Evolutionary conservation across 2,329 filamentous ascomycete genomes (phyloP), one percentile per base, ranked within the genome.

Genomic region (Fusarium penzigii): DNA sequence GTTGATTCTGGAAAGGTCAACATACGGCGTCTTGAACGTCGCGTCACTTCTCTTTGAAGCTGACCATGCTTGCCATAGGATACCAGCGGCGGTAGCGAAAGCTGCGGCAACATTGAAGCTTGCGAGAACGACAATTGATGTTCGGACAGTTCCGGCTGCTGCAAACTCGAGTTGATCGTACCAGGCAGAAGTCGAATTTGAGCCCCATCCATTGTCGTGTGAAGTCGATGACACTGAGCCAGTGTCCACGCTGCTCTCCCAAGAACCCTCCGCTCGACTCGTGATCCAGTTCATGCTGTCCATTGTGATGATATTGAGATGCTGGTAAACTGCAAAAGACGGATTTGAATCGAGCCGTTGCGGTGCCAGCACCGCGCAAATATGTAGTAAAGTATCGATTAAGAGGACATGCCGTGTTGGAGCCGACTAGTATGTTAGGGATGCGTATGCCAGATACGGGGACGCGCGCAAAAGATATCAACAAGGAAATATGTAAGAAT

Each of bases 71-170:
- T 85, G 80, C 66, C 79, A 80, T 39, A 84, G 66, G 47, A 87
- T 85, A 25, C 81, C 81, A 25, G 75, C 58, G 10, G 80, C 79
- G 7, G 82, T 83, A 16, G 76, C 75, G 51, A 83, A 77, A 5
- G 83, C 82, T 16, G 80, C 80, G 47, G 84, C 65, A 17, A 81
- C 75, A 66, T 87, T 87, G 71, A 86, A 85, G 49, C 75, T 70
- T 36, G 83, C 79, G 49, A 87, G 74, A 53, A 86, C 82, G 50
- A 86, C 79, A 41, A 81, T 82, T 20, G 83, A 85, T 16, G 80
- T 84, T 59, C 84, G 76, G 62, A 85, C 75, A 34, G 82, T 85
- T 62, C 78, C 83, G 56, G 78, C 77, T 14, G 78, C 74, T 29
- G 76, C 75, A 57, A 83, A 80, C 52, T 72, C 75, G 58, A 83